These are phyloP conservation scores for Dryas alaskensis DNA, from an alignment of 306 rosid species.

Conservation along the genomic window DNA sequence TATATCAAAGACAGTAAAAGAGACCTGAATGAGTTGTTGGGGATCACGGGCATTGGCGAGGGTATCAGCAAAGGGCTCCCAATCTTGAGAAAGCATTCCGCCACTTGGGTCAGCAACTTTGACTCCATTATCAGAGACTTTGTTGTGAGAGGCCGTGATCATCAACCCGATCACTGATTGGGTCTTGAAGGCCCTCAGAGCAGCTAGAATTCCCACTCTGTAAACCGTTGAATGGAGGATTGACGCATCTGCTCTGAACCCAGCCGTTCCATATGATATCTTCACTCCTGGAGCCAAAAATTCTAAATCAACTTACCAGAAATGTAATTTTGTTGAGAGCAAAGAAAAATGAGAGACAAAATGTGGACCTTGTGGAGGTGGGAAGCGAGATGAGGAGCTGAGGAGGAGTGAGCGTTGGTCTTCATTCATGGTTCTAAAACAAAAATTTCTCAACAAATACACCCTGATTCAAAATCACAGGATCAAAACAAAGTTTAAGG, in stretches of 20 bases:
- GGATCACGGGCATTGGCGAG: slow-evolving; percentile 69
- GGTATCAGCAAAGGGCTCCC: slow-evolving; percentile 89
- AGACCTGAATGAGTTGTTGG: slow-evolving; percentile 43
- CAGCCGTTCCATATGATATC: slow-evolving; percentile 76
- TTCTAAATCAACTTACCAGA: slow-evolving; percentile 1
- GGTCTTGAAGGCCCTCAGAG: slow-evolving; percentile 64
- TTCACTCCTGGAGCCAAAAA: slow-evolving; percentile 41
- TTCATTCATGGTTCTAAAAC: slow-evolving; percentile 46
- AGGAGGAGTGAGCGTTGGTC: slow-evolving; percentile 57
- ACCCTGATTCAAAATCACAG: background rate
- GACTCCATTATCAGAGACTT: slow-evolving; percentile 80
- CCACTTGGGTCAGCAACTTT: slow-evolving; percentile 82
- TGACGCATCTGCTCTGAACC: slow-evolving; percentile 81
- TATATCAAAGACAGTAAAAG: background rate
- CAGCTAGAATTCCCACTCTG: slow-evolving; percentile 74
- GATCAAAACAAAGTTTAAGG: background rate
- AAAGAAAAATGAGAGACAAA: background rate
- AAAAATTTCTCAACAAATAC: background rate
- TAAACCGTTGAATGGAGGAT: slow-evolving; percentile 61
- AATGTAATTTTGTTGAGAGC: background rate
- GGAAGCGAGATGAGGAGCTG: slow-evolving; percentile 51
- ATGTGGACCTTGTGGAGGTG: slow-evolving; percentile 50
- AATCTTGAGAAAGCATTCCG: slow-evolving; percentile 83
- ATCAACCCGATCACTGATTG: slow-evolving; percentile 66
- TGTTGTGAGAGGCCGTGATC: slow-evolving; percentile 93